Evolutionary conservation across 1,139 yeast genomes (phyloP).

Genomic region (Blastobotrys elegans): DNA sequence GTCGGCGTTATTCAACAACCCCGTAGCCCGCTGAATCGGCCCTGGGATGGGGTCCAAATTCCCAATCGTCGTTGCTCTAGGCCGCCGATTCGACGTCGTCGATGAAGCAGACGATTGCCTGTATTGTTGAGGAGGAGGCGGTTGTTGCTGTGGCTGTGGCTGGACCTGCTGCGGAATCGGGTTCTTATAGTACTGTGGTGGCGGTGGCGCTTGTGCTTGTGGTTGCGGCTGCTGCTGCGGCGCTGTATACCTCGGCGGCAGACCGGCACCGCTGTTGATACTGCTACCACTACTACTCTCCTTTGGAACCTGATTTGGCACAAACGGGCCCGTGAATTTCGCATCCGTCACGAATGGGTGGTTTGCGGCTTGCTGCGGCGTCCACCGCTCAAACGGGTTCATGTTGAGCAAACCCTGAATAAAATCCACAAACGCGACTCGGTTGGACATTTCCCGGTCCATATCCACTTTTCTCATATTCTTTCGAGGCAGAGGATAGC

Average conservation of each 20-base stretch:
- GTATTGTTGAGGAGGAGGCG: constrained; percentile 10
- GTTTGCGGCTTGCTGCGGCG: constrained; percentile 89
- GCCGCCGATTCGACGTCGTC: constrained; percentile 26
- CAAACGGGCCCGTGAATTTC: constrained; percentile 35
- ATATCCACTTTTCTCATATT: constrained; percentile 58
- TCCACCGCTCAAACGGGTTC: constrained; percentile 92
- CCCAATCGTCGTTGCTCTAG: constrained; percentile 40
- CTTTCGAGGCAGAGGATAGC: constrained; percentile 68
- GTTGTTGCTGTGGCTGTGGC: constrained; percentile 9
- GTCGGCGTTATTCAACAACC: constrained; percentile 37
- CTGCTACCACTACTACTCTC: not conserved
- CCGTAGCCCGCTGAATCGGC: constrained; percentile 40
- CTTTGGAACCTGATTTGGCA: constrained; percentile 21
- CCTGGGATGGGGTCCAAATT: constrained; percentile 39
- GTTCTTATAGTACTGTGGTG: not conserved
- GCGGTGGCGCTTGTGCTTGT: constrained; percentile 1
- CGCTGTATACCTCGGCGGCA: not conserved
- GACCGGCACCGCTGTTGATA: not conserved
- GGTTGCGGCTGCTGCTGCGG: constrained; percentile 9
- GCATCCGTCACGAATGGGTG: constrained; percentile 77
- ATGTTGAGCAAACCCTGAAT: constrained; percentile 69
- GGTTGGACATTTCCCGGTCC: constrained; percentile 58
- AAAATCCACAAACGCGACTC: constrained; percentile 72
- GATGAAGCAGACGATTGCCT: constrained; percentile 14
- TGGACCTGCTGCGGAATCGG: constrained; percentile 11